These are phyloP conservation scores for Cladorrhinum sp. DNA, from an alignment of 2,329 filamentous ascomycete species.

Conservation along the genomic window DNA sequence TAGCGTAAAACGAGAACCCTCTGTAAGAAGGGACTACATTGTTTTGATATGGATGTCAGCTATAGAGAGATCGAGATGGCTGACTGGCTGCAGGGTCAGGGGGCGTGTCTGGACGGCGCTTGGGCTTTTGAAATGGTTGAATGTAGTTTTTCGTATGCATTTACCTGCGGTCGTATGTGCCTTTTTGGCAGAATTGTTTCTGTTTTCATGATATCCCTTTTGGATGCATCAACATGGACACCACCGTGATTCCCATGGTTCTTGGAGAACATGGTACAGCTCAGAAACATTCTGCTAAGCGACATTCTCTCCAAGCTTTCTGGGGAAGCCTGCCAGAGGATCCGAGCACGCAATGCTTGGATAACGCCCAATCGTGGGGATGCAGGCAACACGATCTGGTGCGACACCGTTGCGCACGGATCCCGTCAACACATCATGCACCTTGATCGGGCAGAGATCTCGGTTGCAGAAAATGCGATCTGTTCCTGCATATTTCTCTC, in stretches of 20 bases:
- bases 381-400: background rate
- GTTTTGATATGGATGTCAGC: background rate
- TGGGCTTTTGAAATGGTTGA: background rate
- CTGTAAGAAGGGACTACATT: background rate
- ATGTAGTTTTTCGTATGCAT: background rate
- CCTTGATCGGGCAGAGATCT: background rate
- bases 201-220: background rate
- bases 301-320: background rate
- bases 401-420: slow-evolving; percentile 3
- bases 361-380: background rate
- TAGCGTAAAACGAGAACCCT: background rate
- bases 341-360: slow-evolving; percentile 1
- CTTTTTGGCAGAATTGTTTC: background rate
- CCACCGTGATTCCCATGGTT: background rate
- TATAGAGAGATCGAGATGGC: background rate
- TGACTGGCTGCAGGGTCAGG: background rate
- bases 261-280: background rate
- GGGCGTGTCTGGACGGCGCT: background rate
- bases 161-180: background rate
- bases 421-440: background rate
- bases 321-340: slow-evolving; percentile 11
- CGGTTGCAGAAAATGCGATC: background rate
- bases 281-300: slow-evolving; percentile 1
- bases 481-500: background rate
- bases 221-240: background rate